Conservation (phyloP, 371 early-diverging fungal genomes). For the Mortierella sp. region DNA sequence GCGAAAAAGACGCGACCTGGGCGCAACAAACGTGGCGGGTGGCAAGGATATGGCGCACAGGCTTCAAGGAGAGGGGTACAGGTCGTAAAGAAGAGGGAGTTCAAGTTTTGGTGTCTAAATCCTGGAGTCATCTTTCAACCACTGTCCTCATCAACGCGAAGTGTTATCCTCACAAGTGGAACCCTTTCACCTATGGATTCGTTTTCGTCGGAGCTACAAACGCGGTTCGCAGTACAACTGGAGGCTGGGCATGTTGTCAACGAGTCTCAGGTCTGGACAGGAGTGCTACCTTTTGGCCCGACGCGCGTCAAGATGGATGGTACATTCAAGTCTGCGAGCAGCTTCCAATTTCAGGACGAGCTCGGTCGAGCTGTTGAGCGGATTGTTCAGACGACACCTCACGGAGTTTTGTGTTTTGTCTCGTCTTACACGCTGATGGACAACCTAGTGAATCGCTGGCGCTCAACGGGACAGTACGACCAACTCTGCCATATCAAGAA, state of each 20-base stretch:
- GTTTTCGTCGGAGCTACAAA: conserved; percentile 79
- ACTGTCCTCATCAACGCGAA: conserved; percentile 62
- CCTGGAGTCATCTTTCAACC: conserved; percentile 75
- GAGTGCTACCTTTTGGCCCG: conserved; percentile 38
- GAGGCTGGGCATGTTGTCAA: conserved; percentile 45
- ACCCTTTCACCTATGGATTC: conserved; percentile 86
- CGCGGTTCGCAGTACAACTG: conserved; percentile 33
- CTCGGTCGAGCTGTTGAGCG: conserved; percentile 71
- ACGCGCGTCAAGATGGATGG: conserved; percentile 34
- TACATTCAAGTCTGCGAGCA: conserved; percentile 19
- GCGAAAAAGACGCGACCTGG: not conserved
- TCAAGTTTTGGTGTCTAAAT: conserved; percentile 73
- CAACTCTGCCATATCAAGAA: conserved; percentile 36
- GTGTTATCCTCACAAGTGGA: conserved; percentile 89
- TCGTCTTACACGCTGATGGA: conserved; percentile 73
- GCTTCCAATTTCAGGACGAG: conserved; percentile 76
- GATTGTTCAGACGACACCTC: conserved; percentile 67
- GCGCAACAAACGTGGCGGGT: conserved; percentile 1
- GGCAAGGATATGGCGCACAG: not conserved
- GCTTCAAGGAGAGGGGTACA: conserved; percentile 2
- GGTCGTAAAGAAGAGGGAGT: conserved; percentile 36
- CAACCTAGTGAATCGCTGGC: conserved; percentile 68
- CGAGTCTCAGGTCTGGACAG: conserved; percentile 49
- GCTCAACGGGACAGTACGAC: conserved; percentile 34
- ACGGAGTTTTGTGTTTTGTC: conserved; percentile 76